phyloP scores from a whole-genome alignment of 202 grass and related monocot genomes.

The Bolboschoenoplectus hybrid region DNA sequence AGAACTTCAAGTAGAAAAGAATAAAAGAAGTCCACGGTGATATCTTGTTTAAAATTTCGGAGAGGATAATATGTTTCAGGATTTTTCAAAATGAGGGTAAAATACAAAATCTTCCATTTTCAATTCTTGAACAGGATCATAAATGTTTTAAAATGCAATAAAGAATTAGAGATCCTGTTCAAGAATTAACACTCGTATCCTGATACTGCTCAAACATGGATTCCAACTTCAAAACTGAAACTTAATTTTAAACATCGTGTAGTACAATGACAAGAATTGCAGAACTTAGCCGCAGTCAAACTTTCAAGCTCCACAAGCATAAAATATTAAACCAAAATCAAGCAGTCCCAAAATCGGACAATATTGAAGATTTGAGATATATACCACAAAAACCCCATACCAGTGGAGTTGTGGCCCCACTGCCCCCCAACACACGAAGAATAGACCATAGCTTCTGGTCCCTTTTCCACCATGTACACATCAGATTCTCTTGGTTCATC shows the following conservation, averaged over 20 bases:
- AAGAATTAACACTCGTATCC: neutral
- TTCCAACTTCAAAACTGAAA: neutral
- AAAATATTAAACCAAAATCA: conserved; percentile 8
- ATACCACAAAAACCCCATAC: neutral
- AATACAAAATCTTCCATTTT: too few relatives aligned
- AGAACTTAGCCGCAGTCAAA: neutral
- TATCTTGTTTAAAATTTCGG: too few relatives aligned
- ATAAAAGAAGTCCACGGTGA: too few relatives aligned
- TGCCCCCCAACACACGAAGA: neutral
- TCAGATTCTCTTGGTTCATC: neutral
- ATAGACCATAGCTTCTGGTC: neutral
- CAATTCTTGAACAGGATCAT: neutral
- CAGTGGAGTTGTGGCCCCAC: conserved; percentile 20
- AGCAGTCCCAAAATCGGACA: neutral
- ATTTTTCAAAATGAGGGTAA: neutral
- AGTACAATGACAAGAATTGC: conserved; percentile 14
- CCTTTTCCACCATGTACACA: neutral
- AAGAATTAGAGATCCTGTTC: neutral
- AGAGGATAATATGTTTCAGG: too few relatives aligned
- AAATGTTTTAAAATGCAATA: conserved; percentile 4
- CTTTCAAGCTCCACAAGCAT: neutral
- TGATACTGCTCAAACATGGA: neutral
- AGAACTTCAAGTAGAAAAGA: too few relatives aligned
- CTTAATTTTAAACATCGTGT: neutral
- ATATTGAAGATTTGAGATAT: conserved; percentile 14